phyloP scores from a whole-genome alignment of 2,329 filamentous ascomycete genomes.

The Boeremia exigua region DNA sequence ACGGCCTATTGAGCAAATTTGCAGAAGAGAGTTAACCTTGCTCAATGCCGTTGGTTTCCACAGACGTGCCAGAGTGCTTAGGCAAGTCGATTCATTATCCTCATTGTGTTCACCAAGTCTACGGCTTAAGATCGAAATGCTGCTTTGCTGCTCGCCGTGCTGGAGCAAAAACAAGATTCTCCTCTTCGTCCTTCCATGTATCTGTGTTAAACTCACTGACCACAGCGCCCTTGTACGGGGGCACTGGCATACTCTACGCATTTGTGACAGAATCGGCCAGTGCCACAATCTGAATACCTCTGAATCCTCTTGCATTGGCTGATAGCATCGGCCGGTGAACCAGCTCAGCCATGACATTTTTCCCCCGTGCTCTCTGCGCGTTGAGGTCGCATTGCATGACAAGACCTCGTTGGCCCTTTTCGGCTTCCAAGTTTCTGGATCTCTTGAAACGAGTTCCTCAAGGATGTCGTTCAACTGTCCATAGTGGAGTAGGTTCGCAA shows the following conservation, averaged over 20 bases:
- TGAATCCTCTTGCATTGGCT: constrained; percentile 40
- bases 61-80: background rate
- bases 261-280: constrained; percentile 38
- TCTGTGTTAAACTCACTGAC: constrained; percentile 32
- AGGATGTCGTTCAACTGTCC: constrained; percentile 31
- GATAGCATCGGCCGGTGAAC: constrained; percentile 49
- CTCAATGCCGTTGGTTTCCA: background rate
- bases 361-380: constrained; percentile 45
- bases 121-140: constrained; percentile 37
- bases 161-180: constrained; percentile 29
- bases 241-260: constrained; percentile 37
- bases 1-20: background rate
- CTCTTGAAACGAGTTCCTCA: constrained; percentile 26
- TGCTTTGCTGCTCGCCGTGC: constrained; percentile 31
- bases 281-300: constrained; percentile 47
- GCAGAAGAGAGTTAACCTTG: background rate
- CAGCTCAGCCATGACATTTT: constrained; percentile 42
- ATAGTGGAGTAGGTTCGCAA: constrained; percentile 33
- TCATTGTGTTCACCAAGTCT: background rate
- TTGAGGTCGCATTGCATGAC: constrained; percentile 47
- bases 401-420: constrained; percentile 39
- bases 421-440: constrained; percentile 36
- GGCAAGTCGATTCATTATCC: background rate
- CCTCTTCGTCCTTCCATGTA: constrained; percentile 33
- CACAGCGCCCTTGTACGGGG: constrained; percentile 30